Conservation (phyloP, 177 flowering plant genomes). For the Telopea speciosissima region DNA sequence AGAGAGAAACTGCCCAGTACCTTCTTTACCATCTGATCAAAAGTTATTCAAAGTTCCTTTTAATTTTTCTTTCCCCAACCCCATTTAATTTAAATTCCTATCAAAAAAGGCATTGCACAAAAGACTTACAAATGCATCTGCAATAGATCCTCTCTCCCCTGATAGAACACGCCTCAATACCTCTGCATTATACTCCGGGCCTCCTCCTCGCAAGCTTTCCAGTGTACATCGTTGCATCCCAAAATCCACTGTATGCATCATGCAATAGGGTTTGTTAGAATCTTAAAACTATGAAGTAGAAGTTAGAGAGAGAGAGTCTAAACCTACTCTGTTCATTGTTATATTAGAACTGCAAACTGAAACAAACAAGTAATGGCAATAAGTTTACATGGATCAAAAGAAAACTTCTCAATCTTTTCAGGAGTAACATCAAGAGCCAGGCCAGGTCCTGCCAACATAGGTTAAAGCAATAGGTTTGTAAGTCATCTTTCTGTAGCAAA, state of each 20-base stretch:
- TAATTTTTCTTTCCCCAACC: background rate
- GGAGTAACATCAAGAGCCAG: constrained; percentile 72
- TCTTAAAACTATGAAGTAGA: constrained; percentile 1
- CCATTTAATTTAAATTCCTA: background rate
- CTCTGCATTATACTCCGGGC: constrained; percentile 67
- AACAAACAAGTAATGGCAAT: background rate
- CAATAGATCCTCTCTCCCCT: constrained; percentile 79
- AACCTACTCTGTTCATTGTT: background rate
- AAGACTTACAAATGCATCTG: constrained; percentile 79
- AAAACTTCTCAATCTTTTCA: constrained; percentile 63
- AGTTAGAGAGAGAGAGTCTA: background rate
- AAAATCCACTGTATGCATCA: constrained; percentile 59
- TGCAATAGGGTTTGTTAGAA: background rate
- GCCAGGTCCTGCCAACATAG: constrained; percentile 62
- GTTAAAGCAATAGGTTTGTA: background rate
- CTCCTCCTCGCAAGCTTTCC: constrained; percentile 70
- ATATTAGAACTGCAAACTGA: background rate
- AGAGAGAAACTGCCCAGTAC: background rate
- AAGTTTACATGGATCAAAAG: constrained; percentile 76
- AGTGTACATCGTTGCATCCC: constrained; percentile 90
- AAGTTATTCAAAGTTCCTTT: background rate
- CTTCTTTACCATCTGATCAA: background rate
- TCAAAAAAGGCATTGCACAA: background rate
- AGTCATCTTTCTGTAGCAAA: background rate
- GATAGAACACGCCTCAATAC: constrained; percentile 60